These are phyloP conservation scores for Closterium sp. DNA, from an alignment of 139 green algal genomes.

Conservation along the genomic window DNA sequence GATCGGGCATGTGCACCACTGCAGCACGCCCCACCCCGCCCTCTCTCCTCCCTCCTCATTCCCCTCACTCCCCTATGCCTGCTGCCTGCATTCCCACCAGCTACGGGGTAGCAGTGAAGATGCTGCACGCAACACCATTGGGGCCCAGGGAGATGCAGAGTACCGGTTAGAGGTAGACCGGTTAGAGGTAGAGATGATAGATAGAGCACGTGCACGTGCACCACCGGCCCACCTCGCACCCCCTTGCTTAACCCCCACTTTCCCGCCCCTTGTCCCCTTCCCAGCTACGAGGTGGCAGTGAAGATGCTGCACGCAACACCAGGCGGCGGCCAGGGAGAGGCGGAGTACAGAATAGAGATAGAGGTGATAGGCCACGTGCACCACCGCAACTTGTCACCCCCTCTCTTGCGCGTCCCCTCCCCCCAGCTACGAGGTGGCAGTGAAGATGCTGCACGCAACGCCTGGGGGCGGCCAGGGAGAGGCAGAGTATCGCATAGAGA, in stretches of 20 bases:
- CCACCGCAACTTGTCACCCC: conserved; percentile 46
- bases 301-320: too few species aligned
- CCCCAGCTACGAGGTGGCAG: too few species aligned
- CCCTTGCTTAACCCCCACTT: conserved; percentile 38
- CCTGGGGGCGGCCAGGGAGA: conserved; percentile 8
- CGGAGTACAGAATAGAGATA: conserved; percentile 41
- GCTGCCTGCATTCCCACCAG: too few species aligned
- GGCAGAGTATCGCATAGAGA: conserved; percentile 35
- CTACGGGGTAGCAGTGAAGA: too few species aligned
- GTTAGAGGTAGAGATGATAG: conserved; percentile 48
- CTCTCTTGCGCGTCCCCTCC: too few species aligned
- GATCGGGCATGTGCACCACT: conserved; percentile 44
- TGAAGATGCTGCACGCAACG: too few species aligned
- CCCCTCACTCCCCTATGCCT: too few species aligned
- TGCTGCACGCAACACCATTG: too few species aligned
- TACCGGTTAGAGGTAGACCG: too few species aligned
- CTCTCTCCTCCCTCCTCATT: not conserved
- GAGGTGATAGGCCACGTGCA: conserved; percentile 38
- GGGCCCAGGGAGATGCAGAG: conserved; percentile 35
- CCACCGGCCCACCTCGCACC: conserved; percentile 36
- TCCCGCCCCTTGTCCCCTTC: too few species aligned
- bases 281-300: too few species aligned
- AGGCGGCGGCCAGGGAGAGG: conserved; percentile 9
- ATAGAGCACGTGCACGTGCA: conserved; percentile 25
- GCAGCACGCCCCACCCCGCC: conserved; percentile 40